These are phyloP conservation scores for Neonothopanus nambi DNA, from an alignment of 1,284 basidiomycete genomes.

Conservation along the genomic window DNA sequence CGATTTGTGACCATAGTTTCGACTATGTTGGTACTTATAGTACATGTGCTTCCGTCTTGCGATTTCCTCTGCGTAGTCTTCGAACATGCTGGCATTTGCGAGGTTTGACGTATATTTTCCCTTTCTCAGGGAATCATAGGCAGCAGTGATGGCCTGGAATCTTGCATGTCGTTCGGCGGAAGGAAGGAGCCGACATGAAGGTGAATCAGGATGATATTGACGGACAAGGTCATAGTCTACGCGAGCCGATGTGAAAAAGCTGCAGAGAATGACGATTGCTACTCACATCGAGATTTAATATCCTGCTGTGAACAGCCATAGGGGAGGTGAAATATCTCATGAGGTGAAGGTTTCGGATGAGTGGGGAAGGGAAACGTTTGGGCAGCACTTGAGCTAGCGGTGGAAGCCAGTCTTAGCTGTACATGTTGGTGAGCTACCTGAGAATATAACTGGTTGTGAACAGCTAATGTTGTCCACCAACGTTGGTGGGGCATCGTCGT, in stretches of 20 bases:
- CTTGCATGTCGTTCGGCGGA: constrained; percentile 40
- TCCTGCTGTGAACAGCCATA: constrained; percentile 41
- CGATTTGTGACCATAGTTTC: constrained; percentile 6
- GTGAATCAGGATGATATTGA: constrained; percentile 51
- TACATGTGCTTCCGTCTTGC: constrained; percentile 33
- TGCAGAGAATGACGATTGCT: neutral
- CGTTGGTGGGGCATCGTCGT: too few species aligned
- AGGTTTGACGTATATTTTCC: constrained; percentile 11
- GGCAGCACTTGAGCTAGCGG: neutral
- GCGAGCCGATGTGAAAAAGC: neutral
- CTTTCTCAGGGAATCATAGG: constrained; percentile 45
- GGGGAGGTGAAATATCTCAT: constrained; percentile 56
- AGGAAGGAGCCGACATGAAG: constrained; percentile 31
- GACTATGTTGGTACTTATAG: constrained; percentile 16
- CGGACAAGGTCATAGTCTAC: constrained; percentile 57
- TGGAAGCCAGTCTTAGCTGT: too few species aligned
- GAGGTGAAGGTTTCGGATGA: constrained; percentile 42
- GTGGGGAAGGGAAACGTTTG: constrained; percentile 41
- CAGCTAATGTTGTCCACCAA: too few species aligned
- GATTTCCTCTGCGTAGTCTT: constrained; percentile 39
- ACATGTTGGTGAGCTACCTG: too few species aligned
- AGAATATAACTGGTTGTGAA: too few species aligned
- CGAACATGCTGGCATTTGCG: constrained; percentile 21
- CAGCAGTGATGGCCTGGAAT: constrained; percentile 50
- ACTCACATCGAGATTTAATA: constrained; percentile 53